Evolutionary conservation across 345 rosid species (phyloP).

Genomic region (Heritiera fomes): DNA sequence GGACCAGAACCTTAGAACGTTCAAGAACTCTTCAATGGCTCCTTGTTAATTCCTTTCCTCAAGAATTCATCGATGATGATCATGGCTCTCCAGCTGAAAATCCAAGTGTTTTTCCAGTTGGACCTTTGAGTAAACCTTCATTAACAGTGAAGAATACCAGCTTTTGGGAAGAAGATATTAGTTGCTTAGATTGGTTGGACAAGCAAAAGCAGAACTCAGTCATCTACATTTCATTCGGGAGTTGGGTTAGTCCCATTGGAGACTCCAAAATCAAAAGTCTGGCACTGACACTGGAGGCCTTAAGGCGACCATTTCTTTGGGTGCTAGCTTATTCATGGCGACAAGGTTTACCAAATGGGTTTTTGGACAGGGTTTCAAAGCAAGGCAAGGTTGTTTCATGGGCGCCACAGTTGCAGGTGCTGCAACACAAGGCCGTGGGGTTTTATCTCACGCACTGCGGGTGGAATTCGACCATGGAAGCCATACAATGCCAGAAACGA

Average conservation of each 20-base stretch:
- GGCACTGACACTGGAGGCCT: slow-evolving; percentile 53
- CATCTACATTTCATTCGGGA: slow-evolving; percentile 70
- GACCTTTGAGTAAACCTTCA: slow-evolving; percentile 43
- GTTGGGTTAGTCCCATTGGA: slow-evolving; percentile 82
- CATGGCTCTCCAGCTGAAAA: not conserved
- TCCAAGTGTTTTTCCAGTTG: slow-evolving; percentile 46
- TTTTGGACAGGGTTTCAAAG: slow-evolving; percentile 35
- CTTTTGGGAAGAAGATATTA: slow-evolving; percentile 63
- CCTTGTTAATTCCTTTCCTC: slow-evolving; percentile 60
- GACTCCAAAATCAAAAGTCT: slow-evolving; percentile 49
- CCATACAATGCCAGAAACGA: slow-evolving; percentile 42
- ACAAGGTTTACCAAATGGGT: slow-evolving; percentile 58
- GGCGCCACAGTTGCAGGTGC: slow-evolving; percentile 70
- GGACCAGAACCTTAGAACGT: slow-evolving; percentile 63
- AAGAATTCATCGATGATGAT: slow-evolving; percentile 29
- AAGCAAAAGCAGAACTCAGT: slow-evolving; percentile 52
- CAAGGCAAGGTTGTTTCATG: slow-evolving; percentile 63
- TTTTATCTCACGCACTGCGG: slow-evolving; percentile 73
- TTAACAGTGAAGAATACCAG: slow-evolving; percentile 41
- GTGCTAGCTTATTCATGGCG: slow-evolving; percentile 54
- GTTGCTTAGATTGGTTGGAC: slow-evolving; percentile 70
- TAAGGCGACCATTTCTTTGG: slow-evolving; percentile 64
- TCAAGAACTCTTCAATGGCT: slow-evolving; percentile 56
- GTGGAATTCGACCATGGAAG: slow-evolving; percentile 86
- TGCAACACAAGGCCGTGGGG: slow-evolving; percentile 51